Percentiles rank a stretch among this genome's conserved stretches.
phyloP scores from a whole-genome alignment of 202 grass and related monocot genomes.

The Setaria viridis region DNA sequence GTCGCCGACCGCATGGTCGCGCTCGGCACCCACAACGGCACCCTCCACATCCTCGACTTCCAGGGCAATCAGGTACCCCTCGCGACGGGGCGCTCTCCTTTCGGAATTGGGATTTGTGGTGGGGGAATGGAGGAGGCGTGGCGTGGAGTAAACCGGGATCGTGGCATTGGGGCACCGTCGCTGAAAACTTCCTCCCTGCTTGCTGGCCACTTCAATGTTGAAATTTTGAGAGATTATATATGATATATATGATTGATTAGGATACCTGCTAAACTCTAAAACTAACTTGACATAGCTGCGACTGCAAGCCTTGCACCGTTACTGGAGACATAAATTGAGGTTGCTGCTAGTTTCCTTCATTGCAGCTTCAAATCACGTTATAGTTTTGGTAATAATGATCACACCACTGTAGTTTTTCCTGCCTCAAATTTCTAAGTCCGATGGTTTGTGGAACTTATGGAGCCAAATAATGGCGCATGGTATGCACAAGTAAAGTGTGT shows the following conservation, averaged over 20 bases:
- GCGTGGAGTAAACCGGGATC: neutral
- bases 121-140: neutral
- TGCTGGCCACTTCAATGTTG: slow-evolving; percentile 18
- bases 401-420: neutral
- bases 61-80: slow-evolving; percentile 91
- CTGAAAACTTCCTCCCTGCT: neutral
- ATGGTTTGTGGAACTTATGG: neutral
- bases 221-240: neutral
- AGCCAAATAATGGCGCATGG: neutral
- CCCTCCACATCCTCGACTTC: slow-evolving; percentile 97
- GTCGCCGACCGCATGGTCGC: slow-evolving; percentile 94
- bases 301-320: neutral
- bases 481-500: neutral
- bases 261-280: neutral
- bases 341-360: slow-evolving; percentile 11
- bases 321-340: neutral
- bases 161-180: slow-evolving; percentile 17
- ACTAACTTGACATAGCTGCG: neutral
- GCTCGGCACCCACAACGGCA: slow-evolving; percentile 88
- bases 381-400: neutral
- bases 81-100: neutral
- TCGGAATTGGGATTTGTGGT: slow-evolving; percentile 35
- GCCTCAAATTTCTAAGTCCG: too few relatives aligned
- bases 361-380: neutral
- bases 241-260: slow-evolving; percentile 14